Evolutionary conservation across 2,329 filamentous ascomycete genomes (phyloP).

Genomic region (Falciphora oryzae): DNA sequence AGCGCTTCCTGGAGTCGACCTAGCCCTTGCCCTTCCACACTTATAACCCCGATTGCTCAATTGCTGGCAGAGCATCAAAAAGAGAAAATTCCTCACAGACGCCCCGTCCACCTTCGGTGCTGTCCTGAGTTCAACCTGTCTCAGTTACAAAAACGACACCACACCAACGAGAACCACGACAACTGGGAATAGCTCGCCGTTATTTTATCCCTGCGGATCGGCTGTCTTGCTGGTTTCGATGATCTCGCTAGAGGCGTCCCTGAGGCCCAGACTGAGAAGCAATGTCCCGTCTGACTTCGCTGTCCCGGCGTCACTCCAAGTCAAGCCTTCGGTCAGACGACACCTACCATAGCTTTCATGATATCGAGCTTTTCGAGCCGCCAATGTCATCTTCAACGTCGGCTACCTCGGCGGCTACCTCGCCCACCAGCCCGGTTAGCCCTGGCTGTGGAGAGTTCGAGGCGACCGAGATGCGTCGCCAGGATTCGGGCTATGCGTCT

Average conservation of each 20-base stretch:
- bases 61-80: background rate
- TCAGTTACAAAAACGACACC: background rate
- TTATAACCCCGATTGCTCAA: background rate
- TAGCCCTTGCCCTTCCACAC: background rate
- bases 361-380: constrained; percentile 42
- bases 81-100: background rate
- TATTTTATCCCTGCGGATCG: background rate
- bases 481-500: constrained; percentile 56
- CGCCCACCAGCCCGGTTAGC: constrained; percentile 6
- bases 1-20: background rate
- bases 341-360: constrained; percentile 50
- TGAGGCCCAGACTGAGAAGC: constrained; percentile 2
- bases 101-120: background rate
- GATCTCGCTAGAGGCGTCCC: constrained; percentile 2
- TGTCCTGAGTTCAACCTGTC: constrained; percentile 1
- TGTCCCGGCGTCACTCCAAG: constrained; percentile 11
- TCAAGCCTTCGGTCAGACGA: constrained; percentile 32
- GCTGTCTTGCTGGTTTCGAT: constrained; percentile 6
- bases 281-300: constrained; percentile 12
- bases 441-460: constrained; percentile 18
- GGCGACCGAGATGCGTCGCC: constrained; percentile 41
- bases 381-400: constrained; percentile 16
- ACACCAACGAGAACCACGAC: background rate
- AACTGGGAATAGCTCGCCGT: background rate
- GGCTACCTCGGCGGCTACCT: constrained; percentile 2